phyloP scores from a whole-genome alignment of 495 filamentous ascomycete species.

The Talaromyces liani region DNA sequence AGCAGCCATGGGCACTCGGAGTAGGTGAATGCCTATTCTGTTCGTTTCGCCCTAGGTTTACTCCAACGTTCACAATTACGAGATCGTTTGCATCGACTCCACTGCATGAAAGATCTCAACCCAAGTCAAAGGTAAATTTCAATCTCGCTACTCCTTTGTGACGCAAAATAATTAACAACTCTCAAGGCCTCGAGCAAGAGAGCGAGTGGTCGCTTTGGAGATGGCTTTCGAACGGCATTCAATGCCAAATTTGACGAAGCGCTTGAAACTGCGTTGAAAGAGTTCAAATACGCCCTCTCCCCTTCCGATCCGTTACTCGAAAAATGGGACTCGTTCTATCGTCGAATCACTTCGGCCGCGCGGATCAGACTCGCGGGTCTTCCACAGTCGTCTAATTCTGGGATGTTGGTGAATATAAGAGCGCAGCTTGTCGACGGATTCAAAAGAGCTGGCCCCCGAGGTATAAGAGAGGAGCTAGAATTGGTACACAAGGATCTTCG shows the following conservation, averaged over 20 bases:
- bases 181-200: not conserved
- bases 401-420: conserved; percentile 22
- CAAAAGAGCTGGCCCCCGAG: conserved; percentile 35
- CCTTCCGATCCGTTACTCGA: conserved; percentile 9
- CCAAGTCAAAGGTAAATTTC: conserved; percentile 13
- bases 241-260: conserved; percentile 20
- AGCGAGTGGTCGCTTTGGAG: not conserved
- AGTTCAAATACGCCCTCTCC: conserved; percentile 17
- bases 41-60: conserved; percentile 18
- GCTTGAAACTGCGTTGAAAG: conserved; percentile 20
- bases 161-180: not conserved
- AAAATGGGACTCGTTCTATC: conserved; percentile 30
- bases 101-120: conserved; percentile 16
- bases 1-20: conserved; percentile 31
- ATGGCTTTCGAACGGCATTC: not conserved
- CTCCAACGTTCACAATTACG: conserved; percentile 12
- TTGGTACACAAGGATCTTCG: conserved; percentile 45
- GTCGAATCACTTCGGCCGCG: conserved; percentile 28
- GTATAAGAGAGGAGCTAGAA: conserved; percentile 51
- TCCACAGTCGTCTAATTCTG: conserved; percentile 7
- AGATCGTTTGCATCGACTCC: conserved; percentile 30
- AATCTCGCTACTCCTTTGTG: not conserved
- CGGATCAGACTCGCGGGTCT: conserved; percentile 15
- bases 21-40: conserved; percentile 30
- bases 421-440: conserved; percentile 48